Base-by-base conservation (phyloP, 805 yeast species). In the Maudiozyma turicensis region DNA sequence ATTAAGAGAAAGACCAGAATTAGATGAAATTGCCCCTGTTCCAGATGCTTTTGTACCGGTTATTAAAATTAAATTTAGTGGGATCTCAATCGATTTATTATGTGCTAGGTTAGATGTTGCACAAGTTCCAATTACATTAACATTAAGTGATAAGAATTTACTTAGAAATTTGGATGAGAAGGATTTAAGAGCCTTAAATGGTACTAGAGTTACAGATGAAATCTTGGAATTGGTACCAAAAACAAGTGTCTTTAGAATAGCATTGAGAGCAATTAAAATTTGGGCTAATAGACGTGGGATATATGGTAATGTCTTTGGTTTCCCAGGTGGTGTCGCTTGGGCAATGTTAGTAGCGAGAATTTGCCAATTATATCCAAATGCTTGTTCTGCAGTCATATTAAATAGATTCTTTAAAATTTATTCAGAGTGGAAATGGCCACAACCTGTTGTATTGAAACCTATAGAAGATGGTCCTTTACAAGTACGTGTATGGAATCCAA, bases 261-360 rank as follows among this genome's bases (percentile, higher is more conserved):
- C 97, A 1, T 71, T 93, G 50, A 73, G 99, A 54, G 90, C 95
- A 13, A 86, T 93, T 54, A 93, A 93, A 66, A 73, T 93, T 60
- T 93, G 99, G 99, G 99, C 99, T 0, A 91, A 89, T 63, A 80
- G 89, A 59, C 76, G 98, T 46, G 98, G 96, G 0, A 79, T 93
- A 13, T 93, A 93, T 68, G 97, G 87, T 6, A 93, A 93, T 62
- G 84, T 93, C 43, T 87, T 84, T 75, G 99, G 99, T 0, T 93
- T 91, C 68, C 99, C 98, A 0, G 99, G 99, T 60, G 99, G 99
- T 67, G 99, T 93, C 45, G 99, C 99, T 1, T 93, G 99, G 99
- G 99, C 99, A 0, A 93, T 93, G 97, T 67, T 93, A 40, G 97
- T 90, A n/a, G 99, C 98, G 1, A 76, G 99, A 58, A 88, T 93